A percentile compares a stretch with the other conserved stretches of the same genome.
These are phyloP conservation scores for Acanthamoeba royreba DNA, from an alignment of 208 protist genomes.

Conservation along the genomic window DNA sequence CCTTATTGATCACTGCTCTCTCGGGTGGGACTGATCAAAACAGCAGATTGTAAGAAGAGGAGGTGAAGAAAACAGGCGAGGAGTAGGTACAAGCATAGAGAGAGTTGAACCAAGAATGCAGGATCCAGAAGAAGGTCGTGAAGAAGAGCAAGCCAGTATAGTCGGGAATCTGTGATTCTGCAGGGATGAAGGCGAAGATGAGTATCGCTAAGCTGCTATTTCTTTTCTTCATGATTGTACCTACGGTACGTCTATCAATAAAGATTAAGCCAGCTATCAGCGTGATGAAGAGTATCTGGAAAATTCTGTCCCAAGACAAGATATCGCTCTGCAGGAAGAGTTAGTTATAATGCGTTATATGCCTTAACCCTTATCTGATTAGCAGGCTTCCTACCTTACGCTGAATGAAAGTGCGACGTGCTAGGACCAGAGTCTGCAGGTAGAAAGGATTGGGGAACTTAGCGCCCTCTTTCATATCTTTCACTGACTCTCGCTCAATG, in stretches of 20 bases:
- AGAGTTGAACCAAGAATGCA: slow-evolving; percentile 36
- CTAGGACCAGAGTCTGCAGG: slow-evolving; percentile 42
- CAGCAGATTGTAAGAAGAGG: neutral
- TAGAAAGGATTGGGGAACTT: neutral
- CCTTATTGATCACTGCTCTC: slow-evolving; percentile 47
- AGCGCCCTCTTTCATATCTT: slow-evolving; percentile 20
- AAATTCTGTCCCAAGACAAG: slow-evolving; percentile 28
- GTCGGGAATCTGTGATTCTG: neutral
- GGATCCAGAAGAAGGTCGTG: slow-evolving; percentile 56
- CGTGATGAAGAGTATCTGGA: slow-evolving; percentile 43
- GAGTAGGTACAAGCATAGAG: neutral
- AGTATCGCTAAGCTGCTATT: no score
- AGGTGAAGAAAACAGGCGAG: neutral
- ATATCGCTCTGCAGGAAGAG: neutral
- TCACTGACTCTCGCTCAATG: neutral
- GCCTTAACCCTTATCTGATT: neutral
- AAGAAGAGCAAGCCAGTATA: slow-evolving; percentile 57
- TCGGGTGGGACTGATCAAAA: neutral
- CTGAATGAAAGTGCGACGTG: slow-evolving; percentile 40
- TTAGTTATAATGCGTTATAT: no score
- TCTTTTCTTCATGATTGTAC: neutral
- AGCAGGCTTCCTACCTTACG: neutral
- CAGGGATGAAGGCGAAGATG: neutral
- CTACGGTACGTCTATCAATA: neutral
- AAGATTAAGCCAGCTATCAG: slow-evolving; percentile 54